These are phyloP conservation scores for Pilatotrama ljubarskyi DNA, from an alignment of 768 basidiomycete genomes.

Conservation along the genomic window DNA sequence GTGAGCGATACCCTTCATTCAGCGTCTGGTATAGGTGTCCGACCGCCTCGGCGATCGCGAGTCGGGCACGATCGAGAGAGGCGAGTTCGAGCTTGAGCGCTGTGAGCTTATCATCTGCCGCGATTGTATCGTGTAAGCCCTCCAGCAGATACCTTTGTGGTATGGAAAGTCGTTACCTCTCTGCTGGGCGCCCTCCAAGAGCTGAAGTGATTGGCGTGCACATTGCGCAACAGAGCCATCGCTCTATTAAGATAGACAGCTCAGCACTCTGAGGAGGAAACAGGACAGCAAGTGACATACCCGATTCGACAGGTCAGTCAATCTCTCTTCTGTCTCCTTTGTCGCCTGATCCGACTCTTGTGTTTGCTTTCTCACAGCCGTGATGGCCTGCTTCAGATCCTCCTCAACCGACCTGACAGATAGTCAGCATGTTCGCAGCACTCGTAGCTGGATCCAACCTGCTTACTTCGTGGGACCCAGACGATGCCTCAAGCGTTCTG, in stretches of 20 bases:
- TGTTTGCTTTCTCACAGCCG: background rate
- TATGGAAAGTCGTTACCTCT: background rate
- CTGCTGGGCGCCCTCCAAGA: background rate
- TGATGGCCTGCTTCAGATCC: slow-evolving; percentile 27
- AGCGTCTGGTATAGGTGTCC: slow-evolving; percentile 9
- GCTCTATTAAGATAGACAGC: background rate
- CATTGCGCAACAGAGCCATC: background rate
- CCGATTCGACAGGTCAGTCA: background rate
- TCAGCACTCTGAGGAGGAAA: background rate
- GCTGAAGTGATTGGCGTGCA: background rate
- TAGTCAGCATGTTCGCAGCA: background rate
- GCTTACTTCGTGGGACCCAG: slow-evolving; percentile 34
- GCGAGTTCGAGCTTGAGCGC: background rate
- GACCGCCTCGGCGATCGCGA: slow-evolving; percentile 2
- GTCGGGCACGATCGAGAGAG: background rate
- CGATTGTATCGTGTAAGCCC: background rate
- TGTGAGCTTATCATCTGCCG: background rate
- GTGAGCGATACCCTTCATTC: slow-evolving; percentile 1
- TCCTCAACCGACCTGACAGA: slow-evolving; percentile 29
- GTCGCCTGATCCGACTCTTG: background rate
- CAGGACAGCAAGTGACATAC: background rate
- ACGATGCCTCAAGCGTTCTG: slow-evolving; percentile 31
- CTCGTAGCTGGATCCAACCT: too few species aligned
- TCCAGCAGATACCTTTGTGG: background rate
- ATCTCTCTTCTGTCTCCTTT: background rate